phyloP scores from a whole-genome alignment of 2,329 filamentous ascomycete genomes.

The Colletotrichum tropicale region DNA sequence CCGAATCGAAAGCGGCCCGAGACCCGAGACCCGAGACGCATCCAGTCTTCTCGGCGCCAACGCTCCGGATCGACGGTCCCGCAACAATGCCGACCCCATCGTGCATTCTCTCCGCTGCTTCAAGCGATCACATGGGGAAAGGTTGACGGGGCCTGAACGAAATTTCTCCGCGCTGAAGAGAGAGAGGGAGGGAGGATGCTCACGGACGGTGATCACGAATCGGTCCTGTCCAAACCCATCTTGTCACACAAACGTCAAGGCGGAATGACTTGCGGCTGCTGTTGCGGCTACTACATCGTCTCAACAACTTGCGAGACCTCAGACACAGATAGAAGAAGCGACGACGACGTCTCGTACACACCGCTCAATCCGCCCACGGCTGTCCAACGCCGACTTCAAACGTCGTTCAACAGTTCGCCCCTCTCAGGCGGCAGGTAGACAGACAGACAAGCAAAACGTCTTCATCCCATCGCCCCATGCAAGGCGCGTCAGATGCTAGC shows the following conservation, averaged over 20 bases:
- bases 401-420: neutral
- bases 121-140: too few species aligned
- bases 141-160: neutral
- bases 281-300: neutral
- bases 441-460: neutral
- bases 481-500: neutral
- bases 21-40: neutral
- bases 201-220: neutral
- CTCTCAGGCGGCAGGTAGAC: neutral
- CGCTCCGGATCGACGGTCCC: neutral
- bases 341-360: neutral
- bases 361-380: neutral
- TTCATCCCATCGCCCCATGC: neutral
- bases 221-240: neutral
- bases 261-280: too few species aligned
- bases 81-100: neutral
- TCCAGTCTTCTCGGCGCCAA: neutral
- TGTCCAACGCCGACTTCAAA: neutral
- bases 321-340: neutral
- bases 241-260: neutral
- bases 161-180: neutral
- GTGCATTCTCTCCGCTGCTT: neutral
- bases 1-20: neutral
- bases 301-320: neutral
- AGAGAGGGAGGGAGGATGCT: too few species aligned